Evolutionary conservation across 2,329 filamentous ascomycete species (phyloP).

Genomic region (Aschersonia sp.): DNA sequence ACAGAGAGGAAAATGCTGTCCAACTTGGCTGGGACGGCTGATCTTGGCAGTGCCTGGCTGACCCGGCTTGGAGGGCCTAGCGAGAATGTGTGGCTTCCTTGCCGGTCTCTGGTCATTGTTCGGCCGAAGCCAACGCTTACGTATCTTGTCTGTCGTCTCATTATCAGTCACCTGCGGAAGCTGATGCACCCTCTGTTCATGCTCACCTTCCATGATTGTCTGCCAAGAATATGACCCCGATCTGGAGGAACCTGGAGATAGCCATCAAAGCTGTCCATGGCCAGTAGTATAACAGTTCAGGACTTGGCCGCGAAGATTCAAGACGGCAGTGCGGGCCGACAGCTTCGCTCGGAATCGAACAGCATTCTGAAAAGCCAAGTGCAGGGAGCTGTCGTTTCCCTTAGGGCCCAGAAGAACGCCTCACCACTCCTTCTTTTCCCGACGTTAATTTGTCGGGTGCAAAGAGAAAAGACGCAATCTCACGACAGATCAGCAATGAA

Average conservation of each 20-base stretch:
- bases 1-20: slow-evolving; percentile 36
- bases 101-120: slow-evolving; percentile 17
- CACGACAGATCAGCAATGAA: not conserved
- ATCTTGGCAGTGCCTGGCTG: slow-evolving; percentile 22
- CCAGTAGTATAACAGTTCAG: slow-evolving; percentile 3
- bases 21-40: slow-evolving; percentile 15
- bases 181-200: not conserved
- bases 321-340: not conserved
- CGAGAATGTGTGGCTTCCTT: slow-evolving; percentile 21
- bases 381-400: not conserved
- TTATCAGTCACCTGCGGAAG: not conserved
- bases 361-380: slow-evolving; percentile 6
- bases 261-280: slow-evolving; percentile 28
- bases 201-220: slow-evolving; percentile 37
- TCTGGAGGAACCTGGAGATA: slow-evolving; percentile 35
- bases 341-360: not conserved
- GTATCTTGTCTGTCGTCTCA: slow-evolving; percentile 35
- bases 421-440: not conserved
- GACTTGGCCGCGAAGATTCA: not conserved
- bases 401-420: too few species aligned
- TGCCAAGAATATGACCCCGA: slow-evolving; percentile 32
- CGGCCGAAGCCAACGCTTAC: slow-evolving; percentile 34
- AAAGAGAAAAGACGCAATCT: not conserved
- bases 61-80: slow-evolving; percentile 24
- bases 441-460: not conserved